Conservation (phyloP, 2,329 filamentous ascomycete genomes). For the Scopulariopsis brevicaulis region DNA sequence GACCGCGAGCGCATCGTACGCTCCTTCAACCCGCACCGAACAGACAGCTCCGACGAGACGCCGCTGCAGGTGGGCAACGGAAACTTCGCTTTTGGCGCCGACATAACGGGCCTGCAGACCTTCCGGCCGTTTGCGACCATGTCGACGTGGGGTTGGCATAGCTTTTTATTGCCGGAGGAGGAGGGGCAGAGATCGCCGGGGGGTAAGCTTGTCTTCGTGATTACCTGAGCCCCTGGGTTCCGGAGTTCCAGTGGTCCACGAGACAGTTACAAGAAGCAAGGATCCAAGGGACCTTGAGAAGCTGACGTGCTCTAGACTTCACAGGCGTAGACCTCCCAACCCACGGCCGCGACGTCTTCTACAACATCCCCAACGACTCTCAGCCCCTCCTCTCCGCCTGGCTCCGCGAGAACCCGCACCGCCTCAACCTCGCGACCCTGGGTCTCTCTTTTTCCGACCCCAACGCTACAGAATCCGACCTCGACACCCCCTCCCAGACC, state of each 20-base stretch:
- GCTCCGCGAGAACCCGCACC: slow-evolving; percentile 37
- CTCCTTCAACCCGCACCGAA: slow-evolving; percentile 2
- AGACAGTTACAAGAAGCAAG: too few species aligned
- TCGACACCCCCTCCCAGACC: slow-evolving; percentile 18
- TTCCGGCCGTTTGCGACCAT: slow-evolving; percentile 33
- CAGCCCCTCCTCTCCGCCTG: slow-evolving; percentile 31
- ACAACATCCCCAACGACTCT: slow-evolving; percentile 22
- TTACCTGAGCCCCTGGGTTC: background rate
- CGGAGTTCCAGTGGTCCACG: background rate
- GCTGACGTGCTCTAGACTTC: slow-evolving; percentile 13
- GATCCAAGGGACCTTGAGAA: background rate
- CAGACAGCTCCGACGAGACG: slow-evolving; percentile 16
- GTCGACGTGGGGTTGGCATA: slow-evolving; percentile 38
- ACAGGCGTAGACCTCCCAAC: slow-evolving; percentile 19
- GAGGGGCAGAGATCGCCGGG: background rate
- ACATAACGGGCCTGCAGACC: slow-evolving; percentile 33
- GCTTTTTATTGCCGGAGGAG: slow-evolving; percentile 30
- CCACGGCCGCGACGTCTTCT: slow-evolving; percentile 23
- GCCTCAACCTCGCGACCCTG: slow-evolving; percentile 29
- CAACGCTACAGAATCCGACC: slow-evolving; percentile 7
- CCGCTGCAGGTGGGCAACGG: slow-evolving; percentile 39
- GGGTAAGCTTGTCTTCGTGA: background rate
- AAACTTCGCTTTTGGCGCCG: slow-evolving; percentile 34
- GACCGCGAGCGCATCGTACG: slow-evolving; percentile 3
- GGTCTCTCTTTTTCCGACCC: slow-evolving; percentile 22